Percentiles rank a stretch among this genome's conserved stretches.
Conservation (phyloP, 2,329 filamentous ascomycete genomes). For the Alternaria consortialis region DNA sequence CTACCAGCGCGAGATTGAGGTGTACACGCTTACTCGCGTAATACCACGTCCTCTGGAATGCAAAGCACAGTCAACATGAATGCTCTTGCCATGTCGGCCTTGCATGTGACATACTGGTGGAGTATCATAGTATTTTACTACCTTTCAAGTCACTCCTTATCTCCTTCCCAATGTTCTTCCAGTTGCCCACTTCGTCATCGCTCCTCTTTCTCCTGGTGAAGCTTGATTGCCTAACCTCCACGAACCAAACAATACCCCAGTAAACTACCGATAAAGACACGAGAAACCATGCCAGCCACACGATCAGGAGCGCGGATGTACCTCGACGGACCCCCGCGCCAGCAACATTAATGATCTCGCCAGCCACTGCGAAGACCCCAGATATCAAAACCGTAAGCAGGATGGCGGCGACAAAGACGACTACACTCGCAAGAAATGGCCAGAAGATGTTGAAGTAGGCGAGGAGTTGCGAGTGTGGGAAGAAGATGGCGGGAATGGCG, state of each 20-base stretch:
- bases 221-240: constrained; percentile 31
- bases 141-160: constrained; percentile 28
- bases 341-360: constrained; percentile 17
- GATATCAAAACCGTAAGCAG: constrained; percentile 23
- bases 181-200: constrained; percentile 33
- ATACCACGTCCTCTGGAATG: too few species aligned
- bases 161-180: constrained; percentile 29
- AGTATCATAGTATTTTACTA: constrained; percentile 1
- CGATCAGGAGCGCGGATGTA: constrained; percentile 22
- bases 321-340: constrained; percentile 21
- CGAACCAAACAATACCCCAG: constrained; percentile 39
- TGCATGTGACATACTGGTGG: too few species aligned
- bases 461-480: constrained; percentile 31
- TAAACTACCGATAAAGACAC: constrained; percentile 21
- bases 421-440: constrained; percentile 16
- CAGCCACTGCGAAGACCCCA: constrained; percentile 10
- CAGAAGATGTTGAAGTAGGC: constrained; percentile 31
- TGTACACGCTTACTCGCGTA: too few species aligned
- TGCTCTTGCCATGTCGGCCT: too few species aligned
- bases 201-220: constrained; percentile 26
- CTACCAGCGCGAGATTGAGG: too few species aligned
- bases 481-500: constrained; percentile 29
- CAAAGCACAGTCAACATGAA: too few species aligned
- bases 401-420: constrained; percentile 24
- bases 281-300: constrained; percentile 31